Conservation (phyloP, 805 yeast species). For the Cyberlindnera lachancei region DNA sequence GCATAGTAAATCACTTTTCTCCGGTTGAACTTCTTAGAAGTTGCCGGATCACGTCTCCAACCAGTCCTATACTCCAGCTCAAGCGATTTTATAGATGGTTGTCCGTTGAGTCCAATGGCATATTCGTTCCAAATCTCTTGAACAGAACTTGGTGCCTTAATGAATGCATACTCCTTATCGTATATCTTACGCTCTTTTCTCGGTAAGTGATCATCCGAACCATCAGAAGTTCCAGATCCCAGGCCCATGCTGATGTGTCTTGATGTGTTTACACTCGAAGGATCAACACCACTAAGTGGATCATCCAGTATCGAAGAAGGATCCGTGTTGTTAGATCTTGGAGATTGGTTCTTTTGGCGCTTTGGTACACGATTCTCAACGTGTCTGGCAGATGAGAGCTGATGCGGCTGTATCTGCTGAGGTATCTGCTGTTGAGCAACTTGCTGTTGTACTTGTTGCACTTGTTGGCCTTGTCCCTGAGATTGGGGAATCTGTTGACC, state of each 20-base stretch:
- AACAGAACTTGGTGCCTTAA: slow-evolving; percentile 38
- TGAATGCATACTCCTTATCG: slow-evolving; percentile 29
- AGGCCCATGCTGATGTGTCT: slow-evolving; percentile 11
- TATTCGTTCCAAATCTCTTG: slow-evolving; percentile 53
- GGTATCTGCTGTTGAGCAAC: slow-evolving; percentile 4
- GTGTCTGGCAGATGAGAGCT: neutral
- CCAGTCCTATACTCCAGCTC: slow-evolving; percentile 42
- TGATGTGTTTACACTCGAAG: slow-evolving; percentile 5
- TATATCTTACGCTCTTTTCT: slow-evolving; percentile 22
- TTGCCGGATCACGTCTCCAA: slow-evolving; percentile 51
- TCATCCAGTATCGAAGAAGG: slow-evolving; percentile 16
- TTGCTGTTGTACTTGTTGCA: slow-evolving; percentile 4
- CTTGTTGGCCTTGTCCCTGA: slow-evolving; percentile 6
- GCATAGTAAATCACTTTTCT: slow-evolving; percentile 49
- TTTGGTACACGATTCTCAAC: slow-evolving; percentile 4
- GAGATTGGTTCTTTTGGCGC: slow-evolving; percentile 12
- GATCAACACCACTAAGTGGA: slow-evolving; percentile 5
- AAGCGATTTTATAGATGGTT: slow-evolving; percentile 43
- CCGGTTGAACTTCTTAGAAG: slow-evolving; percentile 44
- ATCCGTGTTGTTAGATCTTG: slow-evolving; percentile 7
- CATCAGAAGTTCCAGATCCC: slow-evolving; percentile 1
- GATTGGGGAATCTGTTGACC: slow-evolving; percentile 1
- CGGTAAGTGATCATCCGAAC: neutral
- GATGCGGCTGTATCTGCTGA: slow-evolving; percentile 2
- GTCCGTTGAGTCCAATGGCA: slow-evolving; percentile 41